Evolutionary conservation across 345 rosid genomes (phyloP).

Genomic region (Hirschfeldia incana): DNA sequence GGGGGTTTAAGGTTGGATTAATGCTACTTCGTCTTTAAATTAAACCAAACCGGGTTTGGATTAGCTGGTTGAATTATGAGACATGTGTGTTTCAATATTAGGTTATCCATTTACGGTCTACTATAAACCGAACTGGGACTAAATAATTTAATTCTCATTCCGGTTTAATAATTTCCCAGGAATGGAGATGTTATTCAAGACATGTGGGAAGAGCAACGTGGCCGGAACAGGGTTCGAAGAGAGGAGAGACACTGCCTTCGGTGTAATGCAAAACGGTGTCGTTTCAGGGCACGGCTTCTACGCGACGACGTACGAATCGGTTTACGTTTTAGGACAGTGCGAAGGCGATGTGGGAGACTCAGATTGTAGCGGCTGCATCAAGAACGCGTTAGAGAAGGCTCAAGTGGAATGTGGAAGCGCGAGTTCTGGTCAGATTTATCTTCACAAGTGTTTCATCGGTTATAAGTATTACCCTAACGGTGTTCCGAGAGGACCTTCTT

Average conservation of each 20-base stretch:
- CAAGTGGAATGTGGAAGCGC: constrained; percentile 95
- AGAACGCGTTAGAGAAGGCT: constrained; percentile 73
- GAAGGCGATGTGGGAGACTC: constrained; percentile 95
- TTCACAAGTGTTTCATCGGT: constrained; percentile 87
- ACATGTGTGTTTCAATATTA: not conserved
- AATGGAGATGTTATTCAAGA: constrained; percentile 83
- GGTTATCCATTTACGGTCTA: not conserved
- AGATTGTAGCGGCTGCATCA: constrained; percentile 83
- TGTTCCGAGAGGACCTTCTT: constrained; percentile 56
- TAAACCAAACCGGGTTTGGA: not conserved
- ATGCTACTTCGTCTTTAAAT: not conserved
- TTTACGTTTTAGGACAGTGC: constrained; percentile 85
- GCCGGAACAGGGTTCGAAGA: constrained; percentile 84
- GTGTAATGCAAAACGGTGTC: constrained; percentile 68
- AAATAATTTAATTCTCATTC: not conserved
- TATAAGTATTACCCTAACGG: constrained; percentile 85
- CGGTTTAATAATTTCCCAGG: constrained; percentile 43
- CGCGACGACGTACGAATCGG: constrained; percentile 61
- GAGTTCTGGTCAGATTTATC: constrained; percentile 77
- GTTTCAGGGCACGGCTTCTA: constrained; percentile 72
- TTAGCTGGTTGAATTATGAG: not conserved
- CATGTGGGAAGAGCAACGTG: constrained; percentile 62
- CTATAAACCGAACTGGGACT: not conserved
- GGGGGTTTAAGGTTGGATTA: not conserved
- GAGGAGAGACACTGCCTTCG: constrained; percentile 80